phyloP scores from a whole-genome alignment of 2,329 filamentous ascomycete species.

The Fusarium pininemorale region DNA sequence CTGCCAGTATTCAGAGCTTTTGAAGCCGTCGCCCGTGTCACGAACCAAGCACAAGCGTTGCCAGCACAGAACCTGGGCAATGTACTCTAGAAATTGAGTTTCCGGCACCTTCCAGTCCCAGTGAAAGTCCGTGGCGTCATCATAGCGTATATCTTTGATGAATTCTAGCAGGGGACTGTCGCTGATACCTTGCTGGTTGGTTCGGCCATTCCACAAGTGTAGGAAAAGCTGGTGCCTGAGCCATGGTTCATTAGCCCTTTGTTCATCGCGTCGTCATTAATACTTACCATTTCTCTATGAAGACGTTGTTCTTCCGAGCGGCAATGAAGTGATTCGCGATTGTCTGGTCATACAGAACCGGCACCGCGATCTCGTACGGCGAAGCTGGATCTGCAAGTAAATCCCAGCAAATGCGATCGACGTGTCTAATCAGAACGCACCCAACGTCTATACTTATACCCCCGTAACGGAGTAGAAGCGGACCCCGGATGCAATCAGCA shows the following conservation, averaged over 20 bases:
- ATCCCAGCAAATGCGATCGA: background rate
- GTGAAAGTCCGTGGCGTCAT: background rate
- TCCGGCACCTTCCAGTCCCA: background rate
- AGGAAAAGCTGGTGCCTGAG: background rate
- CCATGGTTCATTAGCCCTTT: background rate
- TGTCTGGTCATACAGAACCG: background rate
- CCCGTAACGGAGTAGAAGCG: background rate
- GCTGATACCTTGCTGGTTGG: background rate
- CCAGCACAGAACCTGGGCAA: background rate
- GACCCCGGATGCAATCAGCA: background rate
- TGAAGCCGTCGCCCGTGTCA: background rate
- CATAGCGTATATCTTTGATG: background rate
- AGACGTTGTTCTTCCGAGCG: background rate
- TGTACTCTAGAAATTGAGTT: background rate
- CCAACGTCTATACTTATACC: background rate
- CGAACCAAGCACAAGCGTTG: background rate
- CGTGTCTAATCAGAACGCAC: background rate
- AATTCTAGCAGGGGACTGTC: background rate
- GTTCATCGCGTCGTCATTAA: rapidly evolving
- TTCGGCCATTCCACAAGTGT: background rate
- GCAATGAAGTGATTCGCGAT: background rate
- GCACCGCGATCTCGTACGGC: background rate
- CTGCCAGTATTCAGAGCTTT: background rate
- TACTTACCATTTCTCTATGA: background rate
- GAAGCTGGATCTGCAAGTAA: background rate